A percentile compares a stretch with the other conserved stretches of the same genome.
Conservation (phyloP, 164 flowering plant species). For the Stephania japonica region DNA sequence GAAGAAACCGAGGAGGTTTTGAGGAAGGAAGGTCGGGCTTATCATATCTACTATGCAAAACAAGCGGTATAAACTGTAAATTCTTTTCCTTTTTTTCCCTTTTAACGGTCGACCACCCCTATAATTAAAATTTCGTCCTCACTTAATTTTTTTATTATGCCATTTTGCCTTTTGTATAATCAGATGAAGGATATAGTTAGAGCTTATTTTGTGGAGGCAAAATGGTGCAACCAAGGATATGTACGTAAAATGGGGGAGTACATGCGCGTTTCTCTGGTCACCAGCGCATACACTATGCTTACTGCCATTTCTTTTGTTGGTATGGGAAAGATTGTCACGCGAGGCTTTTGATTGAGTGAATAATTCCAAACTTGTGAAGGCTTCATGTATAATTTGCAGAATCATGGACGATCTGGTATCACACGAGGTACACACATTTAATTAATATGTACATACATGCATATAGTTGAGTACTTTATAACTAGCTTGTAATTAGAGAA, state of each 20-base stretch:
- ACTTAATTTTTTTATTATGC: too few relatives aligned
- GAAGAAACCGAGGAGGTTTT: too few relatives aligned
- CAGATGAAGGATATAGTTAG: conserved; percentile 6
- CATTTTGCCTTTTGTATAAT: too few relatives aligned
- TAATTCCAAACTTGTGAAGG: conserved; percentile 5
- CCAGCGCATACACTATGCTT: neutral
- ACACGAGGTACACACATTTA: conserved; percentile 1
- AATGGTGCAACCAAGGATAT: conserved; percentile 9
- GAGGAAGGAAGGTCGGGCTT: too few relatives aligned
- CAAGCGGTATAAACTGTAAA: too few relatives aligned
- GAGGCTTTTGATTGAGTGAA: conserved; percentile 12
- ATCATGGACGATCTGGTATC: conserved; percentile 11
- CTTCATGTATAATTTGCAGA: conserved; percentile 4
- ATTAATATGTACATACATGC: too few relatives aligned
- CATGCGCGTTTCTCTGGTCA: neutral
- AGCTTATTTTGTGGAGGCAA: conserved; percentile 8
- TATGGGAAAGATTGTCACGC: conserved; percentile 2
- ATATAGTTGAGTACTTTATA: too few relatives aligned
- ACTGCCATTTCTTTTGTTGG: conserved; percentile 2
- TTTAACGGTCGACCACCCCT: too few relatives aligned
- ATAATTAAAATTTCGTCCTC: too few relatives aligned
- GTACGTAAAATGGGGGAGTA: conserved; percentile 11
- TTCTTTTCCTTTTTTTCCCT: too few relatives aligned
- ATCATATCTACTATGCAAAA: too few relatives aligned
- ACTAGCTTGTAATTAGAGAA: too few relatives aligned